Evolutionary conservation across 176 grass and related monocot species (phyloP).

Genomic region (Cocos nucifera): DNA sequence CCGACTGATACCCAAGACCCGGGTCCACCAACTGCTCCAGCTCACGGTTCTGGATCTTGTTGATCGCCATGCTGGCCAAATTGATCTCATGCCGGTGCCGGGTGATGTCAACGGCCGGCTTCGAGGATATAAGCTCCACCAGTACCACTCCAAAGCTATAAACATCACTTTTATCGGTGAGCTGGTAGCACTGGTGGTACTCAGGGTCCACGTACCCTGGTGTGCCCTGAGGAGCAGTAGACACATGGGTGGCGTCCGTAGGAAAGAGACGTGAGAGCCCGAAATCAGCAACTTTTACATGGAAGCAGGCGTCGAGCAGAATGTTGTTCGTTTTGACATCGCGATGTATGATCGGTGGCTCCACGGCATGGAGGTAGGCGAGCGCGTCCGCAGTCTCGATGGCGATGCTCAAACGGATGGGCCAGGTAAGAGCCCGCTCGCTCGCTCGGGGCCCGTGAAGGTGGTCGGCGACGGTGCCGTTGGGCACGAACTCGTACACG

Average conservation of each 20-base stretch:
- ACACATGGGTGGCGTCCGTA: neutral
- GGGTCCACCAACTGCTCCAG: constrained; percentile 69
- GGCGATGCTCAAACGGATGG: constrained; percentile 55
- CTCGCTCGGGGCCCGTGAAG: constrained; percentile 51
- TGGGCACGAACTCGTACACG: constrained; percentile 82
- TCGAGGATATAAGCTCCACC: constrained; percentile 85
- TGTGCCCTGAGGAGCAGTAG: constrained; percentile 6
- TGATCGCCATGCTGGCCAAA: constrained; percentile 75
- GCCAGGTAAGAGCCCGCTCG: constrained; percentile 64
- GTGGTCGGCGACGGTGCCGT: constrained; percentile 85
- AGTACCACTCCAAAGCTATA: constrained; percentile 89
- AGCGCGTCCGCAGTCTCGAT: constrained; percentile 79
- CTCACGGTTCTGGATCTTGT: constrained; percentile 58
- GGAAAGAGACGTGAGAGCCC: constrained; percentile 4
- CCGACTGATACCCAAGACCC: constrained; percentile 41
- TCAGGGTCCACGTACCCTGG: constrained; percentile 69
- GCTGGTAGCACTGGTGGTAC: constrained; percentile 88
- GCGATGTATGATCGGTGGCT: constrained; percentile 76
- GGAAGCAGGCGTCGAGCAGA: constrained; percentile 62
- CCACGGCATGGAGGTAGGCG: constrained; percentile 68
- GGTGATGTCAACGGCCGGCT: constrained; percentile 66
- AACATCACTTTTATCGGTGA: constrained; percentile 85
- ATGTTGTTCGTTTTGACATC: constrained; percentile 92
- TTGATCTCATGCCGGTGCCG: constrained; percentile 71
- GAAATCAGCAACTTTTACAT: constrained; percentile 91